Evolutionary conservation across 2,329 filamentous ascomycete genomes (phyloP), one percentile per base, ranked within the genome.

Genomic region (Aspergillus sp.): DNA sequence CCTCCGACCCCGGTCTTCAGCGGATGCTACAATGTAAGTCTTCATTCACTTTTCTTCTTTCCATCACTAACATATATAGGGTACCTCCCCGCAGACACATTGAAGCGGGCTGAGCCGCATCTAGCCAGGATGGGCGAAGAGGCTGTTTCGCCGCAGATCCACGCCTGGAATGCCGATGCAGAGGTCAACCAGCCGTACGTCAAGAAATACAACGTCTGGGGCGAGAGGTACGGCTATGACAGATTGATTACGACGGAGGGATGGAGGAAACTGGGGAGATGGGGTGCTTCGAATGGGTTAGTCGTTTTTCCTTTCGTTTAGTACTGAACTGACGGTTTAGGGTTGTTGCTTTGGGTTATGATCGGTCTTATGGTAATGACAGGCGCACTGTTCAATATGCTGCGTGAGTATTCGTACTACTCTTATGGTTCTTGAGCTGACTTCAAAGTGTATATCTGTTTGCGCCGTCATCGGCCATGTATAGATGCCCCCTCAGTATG

Each of bases 161-260:
- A 62, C 3, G 68, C 66, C 37, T 72, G 68, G 69, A 71, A 63
- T 33, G 82, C 83, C 0, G 85, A 90, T 68, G 83, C 88, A 0
- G 88, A 91, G 70, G 79, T 76, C 40, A 86, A 89, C 61, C 81
- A 83, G 45, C 87, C 87, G 0, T 84, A 85, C 33, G 72, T 90
- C 4, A 80, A 80, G 42, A 82, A 84, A 1, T 79, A 84, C 9
- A 83, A 87, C 65, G 82, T 83, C 0, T 89, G 89, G 68, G 87
- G 88, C 1, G 77, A 79, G 51, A 57, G 64, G 46, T 71, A 71
- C 52, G 82, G 82, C 49, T 81, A 75, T 7, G 82, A 83, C 46
- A 80, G 85, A 33, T 75, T 91, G 2, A 78, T 89, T 34, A 87
- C 87, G 0, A 81, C 82, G 0, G 82, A 87, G 61, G 88, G 89